phyloP scores from a whole-genome alignment of 1,139 yeast species.

The Blastobotrys apis region DNA sequence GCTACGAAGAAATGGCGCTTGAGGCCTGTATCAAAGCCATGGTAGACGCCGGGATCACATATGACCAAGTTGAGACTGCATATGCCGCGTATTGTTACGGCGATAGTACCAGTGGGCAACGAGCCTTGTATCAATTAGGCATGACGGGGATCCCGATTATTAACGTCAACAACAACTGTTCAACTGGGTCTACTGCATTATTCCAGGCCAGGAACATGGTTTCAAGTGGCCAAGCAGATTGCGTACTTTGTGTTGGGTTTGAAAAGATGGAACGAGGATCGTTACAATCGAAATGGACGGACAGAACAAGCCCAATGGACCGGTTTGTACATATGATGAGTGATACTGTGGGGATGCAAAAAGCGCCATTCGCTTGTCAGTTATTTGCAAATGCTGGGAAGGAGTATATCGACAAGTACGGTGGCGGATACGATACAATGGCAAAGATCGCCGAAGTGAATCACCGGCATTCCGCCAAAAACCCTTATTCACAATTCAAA shows the following conservation, averaged over 20 bases:
- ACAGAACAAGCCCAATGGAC: constrained; percentile 29
- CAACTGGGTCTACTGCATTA: constrained; percentile 33
- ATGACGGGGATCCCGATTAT: constrained; percentile 32
- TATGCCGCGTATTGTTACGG: constrained; percentile 32
- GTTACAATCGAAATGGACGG: constrained; percentile 26
- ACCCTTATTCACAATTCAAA: constrained; percentile 33
- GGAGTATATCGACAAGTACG: constrained; percentile 27
- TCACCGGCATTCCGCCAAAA: constrained; percentile 31
- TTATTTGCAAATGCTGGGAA: constrained; percentile 32
- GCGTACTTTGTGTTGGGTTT: constrained; percentile 31
- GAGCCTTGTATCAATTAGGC: constrained; percentile 32
- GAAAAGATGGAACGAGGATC: constrained; percentile 33
- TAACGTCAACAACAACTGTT: constrained; percentile 33
- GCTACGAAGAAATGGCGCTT: constrained; percentile 31
- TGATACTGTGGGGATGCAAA: constrained; percentile 22
- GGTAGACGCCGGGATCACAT: constrained; percentile 30
- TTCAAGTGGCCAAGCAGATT: constrained; percentile 27
- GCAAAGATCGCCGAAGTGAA: constrained; percentile 31
- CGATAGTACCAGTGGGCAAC: constrained; percentile 33
- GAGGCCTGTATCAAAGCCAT: constrained; percentile 33
- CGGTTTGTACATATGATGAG: constrained; percentile 22
- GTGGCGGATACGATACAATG: constrained; percentile 24
- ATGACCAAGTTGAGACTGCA: constrained; percentile 30
- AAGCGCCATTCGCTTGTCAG: constrained; percentile 31
- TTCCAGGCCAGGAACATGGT: constrained; percentile 28